Evolutionary conservation across 495 filamentous ascomycete species (phyloP), one percentile per base, ranked within the genome.

Genomic region (Lasiosphaeria miniovina): DNA sequence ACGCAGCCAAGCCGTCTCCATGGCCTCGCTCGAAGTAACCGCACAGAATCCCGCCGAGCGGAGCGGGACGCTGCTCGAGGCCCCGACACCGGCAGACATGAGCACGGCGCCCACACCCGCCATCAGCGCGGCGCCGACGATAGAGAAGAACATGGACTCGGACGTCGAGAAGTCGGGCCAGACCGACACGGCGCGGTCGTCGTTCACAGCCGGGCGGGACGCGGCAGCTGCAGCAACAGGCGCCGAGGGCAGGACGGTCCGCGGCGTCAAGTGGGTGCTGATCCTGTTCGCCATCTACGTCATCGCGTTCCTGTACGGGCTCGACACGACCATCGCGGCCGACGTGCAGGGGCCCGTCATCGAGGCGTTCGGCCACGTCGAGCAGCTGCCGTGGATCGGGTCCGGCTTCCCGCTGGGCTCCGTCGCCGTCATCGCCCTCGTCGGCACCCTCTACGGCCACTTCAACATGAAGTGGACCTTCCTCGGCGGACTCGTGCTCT

Each of bases 251-350:
- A 36, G 52, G 15, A 35, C 60, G 3, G 54, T 68, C 41, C 36
- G 12, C 12, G 67, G 67, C 43, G 12, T 72, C 52, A 64, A 67
- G 50, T 80, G 78, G 78, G 15, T 75, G 31, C 67, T 82, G 2
- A 66, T 82, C 35, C 74, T 78, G 49, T 14, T 75, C 15, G 71
- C 81, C 2, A 74, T 86, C 43, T 71, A 79, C 32, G 71, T 76
- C 6, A 75, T 72, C 1, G 72, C 68, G 10, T 84, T 87, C 57
- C 68, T 86, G 0, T 86, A 80, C 55, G 75, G 79, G 12, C 73
- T 87, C 9, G 85, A 88, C 60, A 83, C 82, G 38, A 88, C 84
- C 50, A 83, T 88, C 32, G 83, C 83, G 5, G 85, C 85, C 31
- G 78, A 84, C 59, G 70, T 88, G 10, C 84, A 85, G 65, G 77